phyloP scores from a whole-genome alignment of 1,284 basidiomycete genomes.

The Cryptococcus depauperatus region DNA sequence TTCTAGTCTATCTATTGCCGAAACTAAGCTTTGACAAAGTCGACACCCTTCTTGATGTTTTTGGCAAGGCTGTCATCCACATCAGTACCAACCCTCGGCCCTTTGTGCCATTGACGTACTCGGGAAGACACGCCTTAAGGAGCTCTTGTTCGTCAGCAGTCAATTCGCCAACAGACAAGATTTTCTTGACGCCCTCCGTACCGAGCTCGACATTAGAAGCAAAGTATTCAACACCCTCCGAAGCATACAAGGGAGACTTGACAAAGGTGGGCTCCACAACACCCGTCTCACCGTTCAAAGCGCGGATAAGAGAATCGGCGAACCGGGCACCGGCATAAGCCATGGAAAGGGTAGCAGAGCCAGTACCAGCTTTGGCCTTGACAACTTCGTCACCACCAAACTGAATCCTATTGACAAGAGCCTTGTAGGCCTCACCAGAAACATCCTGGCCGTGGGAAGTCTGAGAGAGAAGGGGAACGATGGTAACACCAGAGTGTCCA shows the following conservation, averaged over 20 bases:
- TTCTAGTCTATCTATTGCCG: not conserved
- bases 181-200: constrained; percentile 79
- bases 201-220: constrained; percentile 76
- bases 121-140: constrained; percentile 77
- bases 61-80: constrained; percentile 58
- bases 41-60: constrained; percentile 92
- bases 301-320: constrained; percentile 67
- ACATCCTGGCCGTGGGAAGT: constrained; percentile 55
- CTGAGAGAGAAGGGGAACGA: constrained; percentile 93
- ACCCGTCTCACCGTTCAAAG: constrained; percentile 79
- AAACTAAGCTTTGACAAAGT: constrained; percentile 53
- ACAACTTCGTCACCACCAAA: constrained; percentile 91
- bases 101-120: constrained; percentile 43
- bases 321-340: constrained; percentile 83
- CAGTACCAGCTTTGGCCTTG: constrained; percentile 81
- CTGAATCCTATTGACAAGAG: constrained; percentile 81
- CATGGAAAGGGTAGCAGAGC: constrained; percentile 82
- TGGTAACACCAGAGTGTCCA: constrained; percentile 93
- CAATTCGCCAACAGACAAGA: constrained; percentile 69
- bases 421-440: constrained; percentile 52
- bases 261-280: constrained; percentile 80
- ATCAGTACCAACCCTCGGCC: not conserved
- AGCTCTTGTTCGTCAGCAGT: constrained; percentile 75
- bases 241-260: constrained; percentile 65
- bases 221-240: constrained; percentile 75